phyloP scores from a whole-genome alignment of 2,329 filamentous ascomycete species.

The Chaetomiaceae sp. region DNA sequence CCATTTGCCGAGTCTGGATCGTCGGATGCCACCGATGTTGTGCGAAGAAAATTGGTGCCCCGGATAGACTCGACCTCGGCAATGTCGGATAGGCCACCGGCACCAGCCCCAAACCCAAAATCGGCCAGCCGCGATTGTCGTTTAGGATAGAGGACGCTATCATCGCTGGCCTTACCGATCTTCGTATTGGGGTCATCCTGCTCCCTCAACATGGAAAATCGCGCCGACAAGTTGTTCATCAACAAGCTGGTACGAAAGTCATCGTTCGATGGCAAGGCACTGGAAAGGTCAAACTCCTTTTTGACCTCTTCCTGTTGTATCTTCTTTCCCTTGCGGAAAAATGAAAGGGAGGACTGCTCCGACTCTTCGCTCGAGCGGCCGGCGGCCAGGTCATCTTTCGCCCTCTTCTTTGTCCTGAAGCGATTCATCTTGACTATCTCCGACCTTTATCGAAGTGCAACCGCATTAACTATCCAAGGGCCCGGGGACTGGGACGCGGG shows the following conservation, averaged over 20 bases:
- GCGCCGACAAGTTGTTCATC: constrained; percentile 89
- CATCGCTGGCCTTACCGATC: constrained; percentile 90
- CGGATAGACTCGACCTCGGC: constrained; percentile 83
- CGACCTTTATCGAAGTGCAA: neutral
- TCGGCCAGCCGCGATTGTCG: constrained; percentile 73
- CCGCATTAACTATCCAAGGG: neutral
- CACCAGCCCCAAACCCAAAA: constrained; percentile 53
- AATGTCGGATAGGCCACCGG: constrained; percentile 72
- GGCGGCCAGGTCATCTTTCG: constrained; percentile 50
- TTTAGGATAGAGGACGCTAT: constrained; percentile 83
- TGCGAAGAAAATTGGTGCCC: constrained; percentile 53
- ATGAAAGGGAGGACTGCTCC: constrained; percentile 46
- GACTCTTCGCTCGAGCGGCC: constrained; percentile 50
- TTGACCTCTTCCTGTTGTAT: constrained; percentile 53
- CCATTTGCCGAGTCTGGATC: constrained; percentile 61
- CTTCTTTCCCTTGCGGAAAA: constrained; percentile 55
- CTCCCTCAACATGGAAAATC: constrained; percentile 94
- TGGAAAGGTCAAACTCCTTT: constrained; percentile 65
- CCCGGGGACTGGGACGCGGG: neutral
- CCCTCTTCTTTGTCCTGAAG: constrained; percentile 70
- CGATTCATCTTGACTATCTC: constrained; percentile 60
- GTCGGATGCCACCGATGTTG: constrained; percentile 61
- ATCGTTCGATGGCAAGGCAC: constrained; percentile 73
- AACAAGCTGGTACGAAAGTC: constrained; percentile 93
- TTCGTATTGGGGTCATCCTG: constrained; percentile 88